Evolutionary conservation across 2,329 filamentous ascomycete species (phyloP), one percentile per base, ranked within the genome.

Genomic region (Aureobasidium lini): DNA sequence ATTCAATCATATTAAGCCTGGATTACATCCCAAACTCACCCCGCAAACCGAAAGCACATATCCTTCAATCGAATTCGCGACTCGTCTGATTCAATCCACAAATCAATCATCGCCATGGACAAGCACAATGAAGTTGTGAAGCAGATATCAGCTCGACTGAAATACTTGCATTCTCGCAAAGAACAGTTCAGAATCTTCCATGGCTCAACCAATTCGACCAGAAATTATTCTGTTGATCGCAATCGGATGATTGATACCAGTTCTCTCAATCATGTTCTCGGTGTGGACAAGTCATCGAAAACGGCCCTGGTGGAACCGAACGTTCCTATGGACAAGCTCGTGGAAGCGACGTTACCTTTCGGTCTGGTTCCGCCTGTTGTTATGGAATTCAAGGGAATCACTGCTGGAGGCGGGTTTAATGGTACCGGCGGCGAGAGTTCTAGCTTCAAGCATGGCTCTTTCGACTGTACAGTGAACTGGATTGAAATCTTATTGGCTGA

Each of bases 131-230:
- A 71, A 58, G 70, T 73, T 23, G 78, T 83, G 18, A 66, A 73
- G 37, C 65, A 67, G 43, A 77, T 83, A 32, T 74, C 79, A 6
- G 68, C 71, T 6, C 72, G 70, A 57, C 76, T 83, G 47, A 73
- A 73, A 56, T 66, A 71, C 10, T 82, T 82, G 68, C 76, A 83
- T 67, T 71, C 75, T 13, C 75, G 75, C 42, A 73, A 79, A 59
- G 73, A 80, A 67, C 81, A 85, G 1, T 91, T 89, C 71, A 80
- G 87, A 16, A 85, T 91, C 68, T 88, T 84, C 65, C 88, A 91
- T 72, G 88, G 88, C 62, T 84, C 86, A 0, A 90, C 88, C 29
- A 90, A 89, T 74, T 88, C 84, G 71, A 91, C 88, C 39, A 84
- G 88, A 8, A 79, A 79, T 18, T 70, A 71, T 8, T 65, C 70